Conservation (phyloP, 2,329 filamentous ascomycete species). For the Elsinoe necatrix region DNA sequence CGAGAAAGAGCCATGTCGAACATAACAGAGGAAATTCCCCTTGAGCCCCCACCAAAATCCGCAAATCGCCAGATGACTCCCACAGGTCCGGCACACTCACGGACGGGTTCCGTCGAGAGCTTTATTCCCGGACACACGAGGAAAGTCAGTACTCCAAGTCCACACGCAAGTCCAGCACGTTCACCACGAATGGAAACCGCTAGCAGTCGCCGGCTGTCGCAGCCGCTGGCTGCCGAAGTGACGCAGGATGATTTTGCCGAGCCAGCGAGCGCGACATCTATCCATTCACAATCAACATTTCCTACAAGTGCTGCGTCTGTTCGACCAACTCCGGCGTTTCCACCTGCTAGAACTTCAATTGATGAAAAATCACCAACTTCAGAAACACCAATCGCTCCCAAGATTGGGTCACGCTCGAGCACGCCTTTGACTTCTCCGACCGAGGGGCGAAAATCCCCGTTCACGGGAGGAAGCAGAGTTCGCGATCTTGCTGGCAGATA, state of each 20-base stretch:
- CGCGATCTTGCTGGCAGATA: conserved; percentile 45
- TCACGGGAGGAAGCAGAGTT: conserved; percentile 38
- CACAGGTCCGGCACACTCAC: conserved; percentile 28
- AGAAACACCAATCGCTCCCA: not conserved
- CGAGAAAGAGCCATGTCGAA: conserved; percentile 41
- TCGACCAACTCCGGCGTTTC: not conserved
- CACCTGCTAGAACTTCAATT: not conserved
- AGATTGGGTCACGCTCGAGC: not conserved
- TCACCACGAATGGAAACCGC: conserved; percentile 46
- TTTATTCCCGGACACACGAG: conserved; percentile 49
- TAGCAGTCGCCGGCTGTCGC: conserved; percentile 24
- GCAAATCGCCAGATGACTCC: conserved; percentile 27
- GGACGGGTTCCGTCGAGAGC: conserved; percentile 13
- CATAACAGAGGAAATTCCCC: conserved; percentile 44
- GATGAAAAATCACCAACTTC: not conserved
- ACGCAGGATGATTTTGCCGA: not conserved
- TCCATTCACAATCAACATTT: not conserved
- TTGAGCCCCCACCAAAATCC: conserved; percentile 26
- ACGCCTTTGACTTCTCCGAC: conserved; percentile 25
- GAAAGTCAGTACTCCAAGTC: conserved; percentile 50
- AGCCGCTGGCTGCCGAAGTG: conserved; percentile 18
- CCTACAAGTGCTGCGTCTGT: not conserved
- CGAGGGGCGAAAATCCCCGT: conserved; percentile 29
- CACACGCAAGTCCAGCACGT: conserved; percentile 53
- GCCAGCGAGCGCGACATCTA: conserved; percentile 2